phyloP scores from a whole-genome alignment of 2,329 filamentous ascomycete species.

The Tricladium varicosporioides region DNA sequence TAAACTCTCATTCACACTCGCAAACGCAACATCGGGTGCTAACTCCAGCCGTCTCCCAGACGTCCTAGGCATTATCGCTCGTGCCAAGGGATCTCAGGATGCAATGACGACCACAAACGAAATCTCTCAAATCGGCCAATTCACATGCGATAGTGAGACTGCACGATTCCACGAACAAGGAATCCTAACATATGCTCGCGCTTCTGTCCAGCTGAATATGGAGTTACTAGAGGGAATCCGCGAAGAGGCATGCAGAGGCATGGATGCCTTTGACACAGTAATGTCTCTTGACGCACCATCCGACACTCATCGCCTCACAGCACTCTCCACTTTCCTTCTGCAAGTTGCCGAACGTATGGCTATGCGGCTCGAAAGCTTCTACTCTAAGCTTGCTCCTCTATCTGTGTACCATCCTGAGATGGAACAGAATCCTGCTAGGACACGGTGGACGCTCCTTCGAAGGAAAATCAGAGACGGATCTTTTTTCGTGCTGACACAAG shows the following conservation, averaged over 20 bases:
- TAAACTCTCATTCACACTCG: slow-evolving; percentile 49
- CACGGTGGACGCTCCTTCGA: slow-evolving; percentile 50
- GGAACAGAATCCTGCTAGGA: slow-evolving; percentile 51
- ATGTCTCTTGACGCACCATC: slow-evolving; percentile 40
- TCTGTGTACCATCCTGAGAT: slow-evolving; percentile 51
- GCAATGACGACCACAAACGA: slow-evolving; percentile 45
- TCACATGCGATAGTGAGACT: slow-evolving; percentile 45
- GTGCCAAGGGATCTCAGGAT: slow-evolving; percentile 44
- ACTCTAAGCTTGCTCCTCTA: slow-evolving; percentile 47
- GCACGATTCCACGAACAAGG: slow-evolving; percentile 51
- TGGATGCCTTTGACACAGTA: slow-evolving; percentile 52
- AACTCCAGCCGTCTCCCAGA: slow-evolving; percentile 41
- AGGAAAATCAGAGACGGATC: slow-evolving; percentile 49
- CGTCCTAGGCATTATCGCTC: slow-evolving; percentile 42
- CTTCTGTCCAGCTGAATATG: slow-evolving; percentile 50
- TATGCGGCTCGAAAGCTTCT: slow-evolving; percentile 49
- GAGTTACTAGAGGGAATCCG: slow-evolving; percentile 52
- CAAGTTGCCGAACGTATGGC: slow-evolving; percentile 53
- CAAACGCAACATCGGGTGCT: slow-evolving; percentile 38
- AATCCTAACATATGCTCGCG: slow-evolving; percentile 48
- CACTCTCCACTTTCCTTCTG: slow-evolving; percentile 44
- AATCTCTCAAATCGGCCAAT: slow-evolving; percentile 48
- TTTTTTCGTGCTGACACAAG: slow-evolving; percentile 48
- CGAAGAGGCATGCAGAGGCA: slow-evolving; percentile 51
- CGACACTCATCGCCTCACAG: slow-evolving; percentile 39